Conservation (phyloP, 2,329 filamentous ascomycete genomes). For the Sporothrix protearum region DNA sequence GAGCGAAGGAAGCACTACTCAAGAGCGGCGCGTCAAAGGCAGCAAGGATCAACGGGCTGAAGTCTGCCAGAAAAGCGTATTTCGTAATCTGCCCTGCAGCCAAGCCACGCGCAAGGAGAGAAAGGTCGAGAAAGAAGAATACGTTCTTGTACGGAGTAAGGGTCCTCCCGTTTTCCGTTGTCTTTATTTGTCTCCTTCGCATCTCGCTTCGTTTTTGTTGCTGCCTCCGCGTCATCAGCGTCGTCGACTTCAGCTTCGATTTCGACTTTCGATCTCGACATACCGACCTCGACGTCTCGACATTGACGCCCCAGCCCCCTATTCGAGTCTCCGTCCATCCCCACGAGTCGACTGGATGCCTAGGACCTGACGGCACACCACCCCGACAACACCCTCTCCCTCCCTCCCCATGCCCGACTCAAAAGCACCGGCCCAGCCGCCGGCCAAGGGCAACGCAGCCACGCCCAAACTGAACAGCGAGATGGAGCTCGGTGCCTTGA, state of each 20-base stretch:
- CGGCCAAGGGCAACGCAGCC: constrained; percentile 51
- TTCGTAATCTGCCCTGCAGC: neutral
- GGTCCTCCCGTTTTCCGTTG: neutral
- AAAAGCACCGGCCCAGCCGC: constrained; percentile 46
- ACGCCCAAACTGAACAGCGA: constrained; percentile 55
- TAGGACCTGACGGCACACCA: neutral
- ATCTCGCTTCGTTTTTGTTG: neutral
- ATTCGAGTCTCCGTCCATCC: neutral
- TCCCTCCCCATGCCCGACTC: constrained; percentile 33
- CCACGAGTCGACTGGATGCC: neutral
- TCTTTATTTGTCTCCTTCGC: neutral
- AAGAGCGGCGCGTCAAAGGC: neutral
- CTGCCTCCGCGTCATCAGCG: neutral
- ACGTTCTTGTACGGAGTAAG: neutral
- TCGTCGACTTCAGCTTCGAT: neutral
- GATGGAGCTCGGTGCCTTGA: constrained; percentile 52
- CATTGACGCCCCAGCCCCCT: neutral
- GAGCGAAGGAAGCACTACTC: neutral
- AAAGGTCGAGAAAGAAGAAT: neutral
- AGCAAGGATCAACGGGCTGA: constrained; percentile 16
- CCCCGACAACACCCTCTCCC: neutral
- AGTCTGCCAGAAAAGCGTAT: neutral
- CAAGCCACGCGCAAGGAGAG: neutral
- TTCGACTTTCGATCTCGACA: neutral
- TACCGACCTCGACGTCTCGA: neutral